Evolutionary conservation across 768 basidiomycete genomes (phyloP).

Genomic region (Chiua virens): DNA sequence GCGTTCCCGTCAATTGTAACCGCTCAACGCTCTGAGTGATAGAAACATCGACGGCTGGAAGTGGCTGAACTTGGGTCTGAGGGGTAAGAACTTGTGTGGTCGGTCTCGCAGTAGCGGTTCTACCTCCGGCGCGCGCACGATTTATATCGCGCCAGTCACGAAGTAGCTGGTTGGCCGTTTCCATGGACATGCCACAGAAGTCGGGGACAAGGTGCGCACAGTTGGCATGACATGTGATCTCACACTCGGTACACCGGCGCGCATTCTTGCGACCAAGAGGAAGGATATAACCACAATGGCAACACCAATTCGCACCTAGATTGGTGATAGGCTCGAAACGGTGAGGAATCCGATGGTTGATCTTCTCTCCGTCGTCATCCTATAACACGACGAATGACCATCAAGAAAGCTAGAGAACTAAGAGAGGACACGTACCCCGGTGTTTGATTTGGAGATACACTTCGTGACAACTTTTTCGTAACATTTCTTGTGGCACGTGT

Average conservation of each 20-base stretch:
- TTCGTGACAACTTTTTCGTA: constrained; percentile 99
- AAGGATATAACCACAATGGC: constrained; percentile 98
- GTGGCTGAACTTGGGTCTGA: constrained; percentile 32
- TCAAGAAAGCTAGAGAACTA: background rate
- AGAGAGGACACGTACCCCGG: constrained; percentile 63
- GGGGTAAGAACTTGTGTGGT: constrained; percentile 33
- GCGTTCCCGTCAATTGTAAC: constrained; percentile 41
- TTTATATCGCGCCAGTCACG: constrained; percentile 93
- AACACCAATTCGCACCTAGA: constrained; percentile 98
- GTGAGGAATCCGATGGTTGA: constrained; percentile 99
- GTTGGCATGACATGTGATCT: constrained; percentile 94
- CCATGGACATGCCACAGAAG: constrained; percentile 99
- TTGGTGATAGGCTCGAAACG: constrained; percentile 97
- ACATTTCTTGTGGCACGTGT: constrained; percentile 99
- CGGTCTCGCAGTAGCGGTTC: constrained; percentile 36
- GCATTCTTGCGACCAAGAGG: constrained; percentile 97
- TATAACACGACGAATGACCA: constrained; percentile 28
- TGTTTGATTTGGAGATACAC: constrained; percentile 96
- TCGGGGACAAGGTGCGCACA: constrained; percentile 98
- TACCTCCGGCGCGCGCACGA: constrained; percentile 56
- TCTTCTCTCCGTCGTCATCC: constrained; percentile 98
- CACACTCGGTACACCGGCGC: constrained; percentile 92
- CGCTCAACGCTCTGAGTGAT: constrained; percentile 42
- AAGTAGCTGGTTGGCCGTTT: constrained; percentile 92
- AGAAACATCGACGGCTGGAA: constrained; percentile 35